Conservation (phyloP, 768 basidiomycete genomes). For the Gloeostereum incarnatum region DNA sequence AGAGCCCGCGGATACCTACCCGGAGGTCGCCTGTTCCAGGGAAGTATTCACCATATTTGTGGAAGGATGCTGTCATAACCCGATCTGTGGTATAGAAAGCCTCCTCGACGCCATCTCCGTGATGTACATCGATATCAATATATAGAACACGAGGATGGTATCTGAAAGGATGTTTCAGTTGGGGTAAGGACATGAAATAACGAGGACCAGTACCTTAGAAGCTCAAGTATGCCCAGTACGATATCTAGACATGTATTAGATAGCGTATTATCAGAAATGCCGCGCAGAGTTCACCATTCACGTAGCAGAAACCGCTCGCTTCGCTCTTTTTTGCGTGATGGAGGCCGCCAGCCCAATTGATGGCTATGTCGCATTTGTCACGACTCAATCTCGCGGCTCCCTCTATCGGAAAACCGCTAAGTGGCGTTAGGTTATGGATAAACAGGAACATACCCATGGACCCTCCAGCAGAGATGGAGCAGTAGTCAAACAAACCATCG, state of each 20-base stretch:
- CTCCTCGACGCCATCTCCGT: constrained; percentile 98
- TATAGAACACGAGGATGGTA: constrained; percentile 94
- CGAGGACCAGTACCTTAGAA: constrained; percentile 53
- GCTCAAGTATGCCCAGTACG: constrained; percentile 91
- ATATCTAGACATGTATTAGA: constrained; percentile 54
- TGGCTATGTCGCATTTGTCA: constrained; percentile 97
- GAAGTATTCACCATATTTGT: constrained; percentile 99
- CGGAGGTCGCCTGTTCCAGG: constrained; percentile 97
- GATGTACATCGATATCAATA: constrained; percentile 98
- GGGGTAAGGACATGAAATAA: not conserved
- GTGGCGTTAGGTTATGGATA: constrained; percentile 1
- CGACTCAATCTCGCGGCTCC: constrained; percentile 91
- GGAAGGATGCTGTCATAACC: constrained; percentile 97
- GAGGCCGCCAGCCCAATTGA: constrained; percentile 98
- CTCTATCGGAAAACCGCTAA: constrained; percentile 43
- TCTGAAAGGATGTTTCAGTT: constrained; percentile 25
- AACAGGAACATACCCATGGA: constrained; percentile 76
- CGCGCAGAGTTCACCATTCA: constrained; percentile 68
- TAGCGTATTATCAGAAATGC: not conserved
- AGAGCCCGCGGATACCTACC: constrained; percentile 40
- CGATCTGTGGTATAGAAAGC: constrained; percentile 98
- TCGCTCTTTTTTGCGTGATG: constrained; percentile 99
- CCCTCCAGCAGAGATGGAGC: constrained; percentile 98
- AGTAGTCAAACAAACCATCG: constrained; percentile 97
- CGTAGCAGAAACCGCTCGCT: constrained; percentile 98